These are phyloP conservation scores for Claviceps digitariae DNA, from an alignment of 2,329 filamentous ascomycete genomes.

Conservation along the genomic window DNA sequence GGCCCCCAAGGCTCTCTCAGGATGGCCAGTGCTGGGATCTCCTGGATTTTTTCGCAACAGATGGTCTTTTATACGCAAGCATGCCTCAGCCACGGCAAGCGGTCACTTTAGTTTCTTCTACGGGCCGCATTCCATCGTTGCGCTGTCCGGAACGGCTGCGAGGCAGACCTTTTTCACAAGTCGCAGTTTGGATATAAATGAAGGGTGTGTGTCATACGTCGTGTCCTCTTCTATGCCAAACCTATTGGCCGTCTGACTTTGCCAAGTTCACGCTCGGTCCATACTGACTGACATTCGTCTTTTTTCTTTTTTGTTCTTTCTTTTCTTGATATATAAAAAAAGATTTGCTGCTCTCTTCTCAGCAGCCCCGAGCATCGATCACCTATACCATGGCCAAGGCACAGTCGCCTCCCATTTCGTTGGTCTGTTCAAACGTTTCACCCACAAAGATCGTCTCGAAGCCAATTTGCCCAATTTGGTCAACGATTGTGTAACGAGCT, in stretches of 20 bases:
- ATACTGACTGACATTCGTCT: too few relatives aligned
- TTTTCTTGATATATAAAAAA: background rate
- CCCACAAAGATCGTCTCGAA: too few relatives aligned
- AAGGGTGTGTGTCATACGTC: slow-evolving; percentile 21
- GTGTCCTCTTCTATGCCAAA: too few relatives aligned
- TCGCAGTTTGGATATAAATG: slow-evolving; percentile 26
- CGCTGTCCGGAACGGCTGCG: slow-evolving; percentile 26
- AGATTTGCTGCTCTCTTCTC: slow-evolving; percentile 20
- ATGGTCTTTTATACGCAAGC: slow-evolving; percentile 28
- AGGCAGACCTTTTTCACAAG: slow-evolving; percentile 31
- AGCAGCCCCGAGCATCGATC: slow-evolving; percentile 13
- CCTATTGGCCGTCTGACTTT: too few relatives aligned
- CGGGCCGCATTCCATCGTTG: slow-evolving; percentile 30
- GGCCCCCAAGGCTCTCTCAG: slow-evolving; percentile 13
- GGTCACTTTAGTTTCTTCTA: slow-evolving; percentile 37
- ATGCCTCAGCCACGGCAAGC: slow-evolving; percentile 16
- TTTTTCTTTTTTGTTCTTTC: too few relatives aligned
- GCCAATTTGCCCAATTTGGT: too few relatives aligned
- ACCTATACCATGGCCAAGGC: slow-evolving; percentile 11
- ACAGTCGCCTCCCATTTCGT: background rate
- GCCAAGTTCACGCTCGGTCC: too few relatives aligned
- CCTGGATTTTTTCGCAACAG: slow-evolving; percentile 31
- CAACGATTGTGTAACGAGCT: too few relatives aligned
- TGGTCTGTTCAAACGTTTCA: too few relatives aligned
- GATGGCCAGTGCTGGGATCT: slow-evolving; percentile 29